Evolutionary conservation across 1,284 basidiomycete genomes (phyloP).

Genomic region (Cryptococcus sp.): DNA sequence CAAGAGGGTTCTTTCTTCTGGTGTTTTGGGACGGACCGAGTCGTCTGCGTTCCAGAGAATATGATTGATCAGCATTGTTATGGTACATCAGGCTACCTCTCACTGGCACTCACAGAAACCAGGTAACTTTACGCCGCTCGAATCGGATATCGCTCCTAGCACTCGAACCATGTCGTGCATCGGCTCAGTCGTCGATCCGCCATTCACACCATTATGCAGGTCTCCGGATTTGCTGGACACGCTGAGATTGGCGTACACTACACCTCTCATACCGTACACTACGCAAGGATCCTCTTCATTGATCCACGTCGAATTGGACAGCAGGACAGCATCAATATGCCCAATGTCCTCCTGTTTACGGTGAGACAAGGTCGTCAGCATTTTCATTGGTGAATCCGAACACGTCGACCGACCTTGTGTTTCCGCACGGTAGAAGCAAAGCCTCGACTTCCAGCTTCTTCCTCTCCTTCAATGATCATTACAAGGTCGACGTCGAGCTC

Average conservation of each 20-base stretch:
- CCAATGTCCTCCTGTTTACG: conserved; percentile 69
- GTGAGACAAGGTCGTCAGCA: too few species aligned
- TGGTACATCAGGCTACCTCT: background rate
- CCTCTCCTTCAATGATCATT: conserved; percentile 92
- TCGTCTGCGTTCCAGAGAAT: conserved; percentile 61
- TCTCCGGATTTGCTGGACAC: conserved; percentile 61
- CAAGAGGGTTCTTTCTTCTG: conserved; percentile 69
- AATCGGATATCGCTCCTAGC: conserved; percentile 69
- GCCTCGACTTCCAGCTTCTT: conserved; percentile 86
- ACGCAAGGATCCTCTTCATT: conserved; percentile 92
- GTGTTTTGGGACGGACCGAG: conserved; percentile 65
- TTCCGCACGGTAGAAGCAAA: conserved; percentile 73
- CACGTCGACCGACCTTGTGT: conserved; percentile 63
- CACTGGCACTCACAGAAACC: conserved; percentile 70
- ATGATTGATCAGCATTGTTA: conserved; percentile 8
- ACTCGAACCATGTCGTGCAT: conserved; percentile 92
- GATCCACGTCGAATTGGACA: conserved; percentile 94
- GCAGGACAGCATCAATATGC: conserved; percentile 78
- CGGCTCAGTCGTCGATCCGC: conserved; percentile 81
- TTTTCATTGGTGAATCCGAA: background rate
- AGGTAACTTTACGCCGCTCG: conserved; percentile 68
- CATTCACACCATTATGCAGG: conserved; percentile 71
- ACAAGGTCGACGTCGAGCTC: conserved; percentile 83
- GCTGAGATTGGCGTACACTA: conserved; percentile 62
- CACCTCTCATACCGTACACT: conserved; percentile 91